phyloP scores from a whole-genome alignment of 192 early-diverging fungal species.

The Coemansia sp. region DNA sequence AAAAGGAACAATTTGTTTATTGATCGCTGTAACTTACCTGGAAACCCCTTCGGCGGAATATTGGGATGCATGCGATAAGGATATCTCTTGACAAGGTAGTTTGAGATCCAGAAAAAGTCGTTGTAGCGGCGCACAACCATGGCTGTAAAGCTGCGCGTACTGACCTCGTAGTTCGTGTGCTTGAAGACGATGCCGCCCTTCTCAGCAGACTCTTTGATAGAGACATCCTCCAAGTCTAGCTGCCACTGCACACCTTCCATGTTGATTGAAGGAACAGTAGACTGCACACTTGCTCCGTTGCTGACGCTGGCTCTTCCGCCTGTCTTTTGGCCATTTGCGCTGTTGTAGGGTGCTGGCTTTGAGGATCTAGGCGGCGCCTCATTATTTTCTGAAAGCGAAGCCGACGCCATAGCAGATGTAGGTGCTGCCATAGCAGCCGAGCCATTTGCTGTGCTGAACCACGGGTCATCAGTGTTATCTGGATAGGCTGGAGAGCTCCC shows the following conservation, averaged over 20 bases:
- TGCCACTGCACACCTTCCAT: constrained; percentile 54
- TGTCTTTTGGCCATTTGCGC: background rate
- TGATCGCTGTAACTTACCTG: constrained; percentile 56
- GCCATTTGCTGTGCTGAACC: constrained; percentile 41
- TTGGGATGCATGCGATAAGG: constrained; percentile 78
- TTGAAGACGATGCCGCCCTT: constrained; percentile 71
- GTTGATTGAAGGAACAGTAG: constrained; percentile 35
- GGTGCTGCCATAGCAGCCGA: constrained; percentile 15
- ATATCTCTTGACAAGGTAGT: constrained; percentile 74
- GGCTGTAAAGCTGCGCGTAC: constrained; percentile 61
- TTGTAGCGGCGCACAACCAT: constrained; percentile 81
- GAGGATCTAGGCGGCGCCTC: constrained; percentile 10
- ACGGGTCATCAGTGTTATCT: constrained; percentile 59
- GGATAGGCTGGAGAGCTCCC: constrained; percentile 24
- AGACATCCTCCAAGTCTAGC: constrained; percentile 55
- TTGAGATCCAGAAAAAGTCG: constrained; percentile 88
- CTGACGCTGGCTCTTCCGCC: constrained; percentile 7
- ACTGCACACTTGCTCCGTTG: background rate
- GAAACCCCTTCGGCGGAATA: constrained; percentile 86
- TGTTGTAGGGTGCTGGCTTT: background rate
- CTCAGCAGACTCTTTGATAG: constrained; percentile 55
- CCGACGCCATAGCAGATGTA: constrained; percentile 25
- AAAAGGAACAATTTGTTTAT: background rate
- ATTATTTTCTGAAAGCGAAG: constrained; percentile 16
- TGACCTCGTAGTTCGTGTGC: constrained; percentile 84